Conservation (phyloP, 2,329 filamentous ascomycete species). For the Elsinoe perseae region DNA sequence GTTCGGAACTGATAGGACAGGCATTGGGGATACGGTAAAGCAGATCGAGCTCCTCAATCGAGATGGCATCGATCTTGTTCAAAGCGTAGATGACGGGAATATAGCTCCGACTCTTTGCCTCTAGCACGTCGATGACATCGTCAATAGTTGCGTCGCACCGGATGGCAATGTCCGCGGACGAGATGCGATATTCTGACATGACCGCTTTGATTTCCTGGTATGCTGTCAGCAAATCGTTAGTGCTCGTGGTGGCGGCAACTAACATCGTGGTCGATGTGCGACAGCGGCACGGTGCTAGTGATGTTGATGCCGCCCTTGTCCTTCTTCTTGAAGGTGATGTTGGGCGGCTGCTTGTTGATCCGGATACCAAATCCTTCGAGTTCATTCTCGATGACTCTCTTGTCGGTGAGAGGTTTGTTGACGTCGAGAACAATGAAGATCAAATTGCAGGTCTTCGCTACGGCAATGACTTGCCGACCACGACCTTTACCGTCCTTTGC, state of each 20-base stretch:
- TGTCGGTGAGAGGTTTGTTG: constrained; percentile 96
- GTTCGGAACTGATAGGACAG: constrained; percentile 91
- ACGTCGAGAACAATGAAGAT: constrained; percentile 99
- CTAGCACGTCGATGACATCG: constrained; percentile 90
- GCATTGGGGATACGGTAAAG: constrained; percentile 95
- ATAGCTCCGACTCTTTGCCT: constrained; percentile 89
- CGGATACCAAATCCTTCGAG: constrained; percentile 95
- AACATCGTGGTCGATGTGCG: constrained; percentile 80
- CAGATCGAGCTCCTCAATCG: constrained; percentile 92
- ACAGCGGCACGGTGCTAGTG: constrained; percentile 85
- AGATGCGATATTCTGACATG: constrained; percentile 94
- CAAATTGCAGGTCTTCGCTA: constrained; percentile 95
- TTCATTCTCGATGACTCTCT: constrained; percentile 89
- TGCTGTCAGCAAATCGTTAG: not conserved
- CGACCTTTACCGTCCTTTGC: constrained; percentile 91
- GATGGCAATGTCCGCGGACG: constrained; percentile 93
- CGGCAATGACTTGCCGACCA: constrained; percentile 94
- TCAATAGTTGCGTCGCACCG: constrained; percentile 96
- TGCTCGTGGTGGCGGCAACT: constrained; percentile 20
- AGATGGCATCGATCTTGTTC: constrained; percentile 98
- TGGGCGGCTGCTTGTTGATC: constrained; percentile 94
- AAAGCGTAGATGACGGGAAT: constrained; percentile 98
- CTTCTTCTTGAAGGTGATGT: constrained; percentile 99
- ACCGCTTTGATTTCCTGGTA: constrained; percentile 84
- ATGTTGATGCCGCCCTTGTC: constrained; percentile 96